These are phyloP conservation scores for Zopfia rhizophila DNA, from an alignment of 2,329 filamentous ascomycete species.

Conservation along the genomic window DNA sequence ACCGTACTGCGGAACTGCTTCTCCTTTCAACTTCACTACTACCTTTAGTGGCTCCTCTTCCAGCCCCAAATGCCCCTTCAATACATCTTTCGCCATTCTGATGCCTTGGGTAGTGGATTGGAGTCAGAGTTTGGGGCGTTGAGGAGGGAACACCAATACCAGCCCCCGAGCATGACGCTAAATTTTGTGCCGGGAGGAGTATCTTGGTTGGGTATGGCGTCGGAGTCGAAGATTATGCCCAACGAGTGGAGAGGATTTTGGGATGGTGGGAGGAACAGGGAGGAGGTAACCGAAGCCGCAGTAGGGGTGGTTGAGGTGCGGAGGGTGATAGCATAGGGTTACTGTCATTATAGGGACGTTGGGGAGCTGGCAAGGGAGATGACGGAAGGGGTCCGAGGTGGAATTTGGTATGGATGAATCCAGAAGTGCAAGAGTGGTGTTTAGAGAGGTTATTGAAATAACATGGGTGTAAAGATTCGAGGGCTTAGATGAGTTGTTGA, in stretches of 20 bases:
- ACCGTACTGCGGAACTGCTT: slow-evolving; percentile 87
- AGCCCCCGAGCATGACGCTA: slow-evolving; percentile 90
- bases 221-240: slow-evolving; percentile 88
- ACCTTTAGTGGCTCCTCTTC: slow-evolving; percentile 67
- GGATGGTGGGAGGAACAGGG: slow-evolving; percentile 72
- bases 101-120: slow-evolving; percentile 74
- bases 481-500: too few relatives aligned
- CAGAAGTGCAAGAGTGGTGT: too few relatives aligned
- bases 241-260: slow-evolving; percentile 82
- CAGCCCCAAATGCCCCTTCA: slow-evolving; percentile 78
- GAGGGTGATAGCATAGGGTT: slow-evolving; percentile 79
- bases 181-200: slow-evolving; percentile 75
- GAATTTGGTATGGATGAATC: too few relatives aligned
- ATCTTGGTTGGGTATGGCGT: slow-evolving; percentile 65
- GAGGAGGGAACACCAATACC: slow-evolving; percentile 77
- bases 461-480: too few relatives aligned
- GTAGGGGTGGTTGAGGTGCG: slow-evolving; percentile 69
- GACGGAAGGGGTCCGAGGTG: too few relatives aligned
- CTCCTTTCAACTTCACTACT: slow-evolving; percentile 66
- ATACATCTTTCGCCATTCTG: slow-evolving; percentile 72
- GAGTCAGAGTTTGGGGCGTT: slow-evolving; percentile 55
- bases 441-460: slow-evolving; percentile 1
- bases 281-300: slow-evolving; percentile 88
- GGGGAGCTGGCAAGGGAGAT: too few relatives aligned
- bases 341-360: slow-evolving; percentile 77